These are phyloP conservation scores for Verticillium nubilum DNA, from an alignment of 2,329 filamentous ascomycete genomes.

Conservation along the genomic window DNA sequence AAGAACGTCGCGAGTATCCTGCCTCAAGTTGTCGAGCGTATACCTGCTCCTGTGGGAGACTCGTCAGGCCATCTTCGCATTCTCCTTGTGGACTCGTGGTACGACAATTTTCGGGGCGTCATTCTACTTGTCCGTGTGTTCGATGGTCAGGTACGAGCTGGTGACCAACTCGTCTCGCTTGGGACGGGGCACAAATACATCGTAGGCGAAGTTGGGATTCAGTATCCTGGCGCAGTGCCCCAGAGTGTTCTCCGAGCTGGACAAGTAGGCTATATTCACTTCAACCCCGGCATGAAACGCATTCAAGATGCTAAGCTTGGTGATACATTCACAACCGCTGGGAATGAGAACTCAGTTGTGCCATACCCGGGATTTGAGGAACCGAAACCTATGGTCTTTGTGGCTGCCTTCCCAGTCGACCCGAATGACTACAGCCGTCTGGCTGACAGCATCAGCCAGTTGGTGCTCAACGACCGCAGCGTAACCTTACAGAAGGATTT, in stretches of 20 bases:
- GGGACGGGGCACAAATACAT: conserved; percentile 86
- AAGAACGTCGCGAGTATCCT: conserved; percentile 79
- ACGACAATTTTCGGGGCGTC: conserved; percentile 92
- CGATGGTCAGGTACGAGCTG: conserved; percentile 75
- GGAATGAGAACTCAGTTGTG: conserved; percentile 69
- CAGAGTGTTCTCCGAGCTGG: conserved; percentile 79
- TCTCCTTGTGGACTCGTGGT: conserved; percentile 96
- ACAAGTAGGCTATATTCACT: conserved; percentile 93
- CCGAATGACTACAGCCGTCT: conserved; percentile 81
- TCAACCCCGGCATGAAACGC: conserved; percentile 97
- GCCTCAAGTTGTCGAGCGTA: conserved; percentile 77
- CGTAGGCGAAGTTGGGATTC: conserved; percentile 94
- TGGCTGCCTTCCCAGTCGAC: conserved; percentile 92
- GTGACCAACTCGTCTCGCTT: conserved; percentile 82
- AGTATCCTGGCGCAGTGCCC: conserved; percentile 82
- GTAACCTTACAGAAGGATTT: conserved; percentile 92
- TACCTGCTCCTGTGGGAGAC: conserved; percentile 77
- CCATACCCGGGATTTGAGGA: conserved; percentile 91
- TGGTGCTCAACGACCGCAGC: conserved; percentile 90
- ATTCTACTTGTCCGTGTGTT: conserved; percentile 88
- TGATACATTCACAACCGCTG: conserved; percentile 85
- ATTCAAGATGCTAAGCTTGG: conserved; percentile 95
- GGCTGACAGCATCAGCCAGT: conserved; percentile 89
- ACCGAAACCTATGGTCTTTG: conserved; percentile 98
- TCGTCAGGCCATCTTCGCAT: conserved; percentile 68